Conservation (phyloP, 2,329 filamentous ascomycete species). For the Fusarium chuoi region DNA sequence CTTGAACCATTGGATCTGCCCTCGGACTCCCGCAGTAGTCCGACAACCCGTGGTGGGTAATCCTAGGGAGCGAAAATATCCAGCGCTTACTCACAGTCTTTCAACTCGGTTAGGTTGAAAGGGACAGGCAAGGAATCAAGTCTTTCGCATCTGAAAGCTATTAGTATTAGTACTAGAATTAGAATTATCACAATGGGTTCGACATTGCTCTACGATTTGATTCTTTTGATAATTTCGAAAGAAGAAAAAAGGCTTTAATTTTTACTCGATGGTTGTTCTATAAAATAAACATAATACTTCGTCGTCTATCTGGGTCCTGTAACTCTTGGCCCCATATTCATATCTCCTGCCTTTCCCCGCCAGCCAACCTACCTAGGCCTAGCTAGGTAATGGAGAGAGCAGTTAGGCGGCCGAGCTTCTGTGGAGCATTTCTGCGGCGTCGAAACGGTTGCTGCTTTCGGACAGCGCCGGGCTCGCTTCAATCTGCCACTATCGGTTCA, state of each 20-base stretch:
- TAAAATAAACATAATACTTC: background rate
- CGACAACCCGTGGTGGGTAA: slow-evolving; percentile 31
- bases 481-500: slow-evolving; percentile 7
- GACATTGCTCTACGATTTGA: background rate
- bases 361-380: background rate
- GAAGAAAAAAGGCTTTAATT: background rate
- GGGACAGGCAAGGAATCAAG: background rate
- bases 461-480: slow-evolving; percentile 1
- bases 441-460: slow-evolving; percentile 41
- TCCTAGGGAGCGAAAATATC: background rate
- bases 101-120: background rate
- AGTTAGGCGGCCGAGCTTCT: slow-evolving; percentile 11
- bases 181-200: background rate
- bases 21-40: slow-evolving; percentile 39
- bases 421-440: slow-evolving; percentile 14
- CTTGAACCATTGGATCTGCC: background rate
- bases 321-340: slow-evolving; percentile 7
- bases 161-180: background rate
- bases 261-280: background rate
- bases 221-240: background rate
- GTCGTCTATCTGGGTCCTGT: background rate
- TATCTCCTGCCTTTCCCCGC: slow-evolving; percentile 7
- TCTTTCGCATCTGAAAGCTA: background rate
- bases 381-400: too few relatives aligned
- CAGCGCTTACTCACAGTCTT: slow-evolving; percentile 13